phyloP scores from a whole-genome alignment of 208 protist species.

The Endotrypanum monterogeii region DNA sequence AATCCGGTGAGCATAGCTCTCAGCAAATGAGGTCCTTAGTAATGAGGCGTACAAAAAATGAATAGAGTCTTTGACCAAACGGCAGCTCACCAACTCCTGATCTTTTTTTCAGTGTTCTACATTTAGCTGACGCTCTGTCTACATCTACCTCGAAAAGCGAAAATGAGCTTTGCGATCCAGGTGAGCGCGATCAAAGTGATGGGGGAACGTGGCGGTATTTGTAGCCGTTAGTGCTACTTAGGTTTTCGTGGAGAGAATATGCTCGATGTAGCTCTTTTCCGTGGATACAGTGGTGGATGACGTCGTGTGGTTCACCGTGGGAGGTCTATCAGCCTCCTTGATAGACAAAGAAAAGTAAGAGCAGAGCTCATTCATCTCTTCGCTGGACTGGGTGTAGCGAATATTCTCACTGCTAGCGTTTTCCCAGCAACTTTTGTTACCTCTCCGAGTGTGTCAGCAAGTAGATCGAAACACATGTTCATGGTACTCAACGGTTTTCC shows the following conservation, averaged over 20 bases:
- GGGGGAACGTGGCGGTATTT: constrained; percentile 23
- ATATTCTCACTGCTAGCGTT: constrained; percentile 57
- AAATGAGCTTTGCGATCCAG: constrained; percentile 45
- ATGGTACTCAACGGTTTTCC: constrained; percentile 38
- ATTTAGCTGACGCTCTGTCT: constrained; percentile 44
- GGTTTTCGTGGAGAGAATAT: constrained; percentile 45
- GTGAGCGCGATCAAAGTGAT: constrained; percentile 25
- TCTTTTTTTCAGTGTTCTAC: constrained; percentile 43
- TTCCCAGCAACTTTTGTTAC: constrained; percentile 59
- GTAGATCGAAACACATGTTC: constrained; percentile 42
- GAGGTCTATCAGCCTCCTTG: constrained; percentile 27
- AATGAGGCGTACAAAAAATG: constrained; percentile 43
- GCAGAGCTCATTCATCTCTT: constrained; percentile 46
- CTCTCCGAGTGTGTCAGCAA: constrained; percentile 62
- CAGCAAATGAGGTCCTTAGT: constrained; percentile 36
- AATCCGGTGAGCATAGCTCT: constrained; percentile 45
- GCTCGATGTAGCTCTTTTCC: constrained; percentile 46
- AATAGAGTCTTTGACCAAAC: constrained; percentile 50
- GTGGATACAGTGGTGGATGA: constrained; percentile 56
- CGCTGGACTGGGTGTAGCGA: constrained; percentile 57
- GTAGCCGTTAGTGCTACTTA: constrained; percentile 52
- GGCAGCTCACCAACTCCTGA: constrained; percentile 37
- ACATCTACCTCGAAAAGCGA: constrained; percentile 40
- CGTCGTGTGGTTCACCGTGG: constrained; percentile 42
- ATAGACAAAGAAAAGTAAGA: constrained; percentile 31